Evolutionary conservation across 2,329 filamentous ascomycete species (phyloP).

Genomic region (Fusarium sulawesiense): DNA sequence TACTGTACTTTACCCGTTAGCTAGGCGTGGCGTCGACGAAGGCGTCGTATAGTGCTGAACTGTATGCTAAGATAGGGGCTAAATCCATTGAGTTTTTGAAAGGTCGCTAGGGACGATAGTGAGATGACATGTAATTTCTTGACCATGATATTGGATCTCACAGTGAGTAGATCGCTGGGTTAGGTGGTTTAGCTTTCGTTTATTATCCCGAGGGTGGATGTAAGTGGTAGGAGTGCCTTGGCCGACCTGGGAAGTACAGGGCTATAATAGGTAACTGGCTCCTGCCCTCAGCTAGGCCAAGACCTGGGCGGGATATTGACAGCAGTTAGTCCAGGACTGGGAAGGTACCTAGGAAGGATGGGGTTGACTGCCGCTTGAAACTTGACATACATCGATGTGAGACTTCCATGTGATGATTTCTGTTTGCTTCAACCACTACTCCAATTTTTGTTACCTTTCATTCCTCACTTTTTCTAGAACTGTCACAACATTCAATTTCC

Average conservation of each 20-base stretch:
- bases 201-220: background rate
- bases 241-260: background rate
- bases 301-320: background rate
- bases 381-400: background rate
- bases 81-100: background rate
- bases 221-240: background rate
- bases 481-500: background rate
- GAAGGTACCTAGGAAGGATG: background rate
- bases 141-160: background rate
- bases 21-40: constrained; percentile 16
- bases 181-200: background rate
- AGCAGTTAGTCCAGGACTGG: background rate
- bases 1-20: background rate
- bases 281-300: background rate
- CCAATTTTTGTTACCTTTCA: background rate
- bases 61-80: background rate
- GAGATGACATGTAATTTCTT: background rate
- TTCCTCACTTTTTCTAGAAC: background rate
- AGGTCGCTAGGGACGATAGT: background rate
- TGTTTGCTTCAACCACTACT: background rate
- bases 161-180: background rate
- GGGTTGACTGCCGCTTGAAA: background rate
- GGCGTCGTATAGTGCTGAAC: background rate
- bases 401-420: background rate
- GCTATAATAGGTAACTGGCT: background rate